phyloP scores from a whole-genome alignment of 2,329 filamentous ascomycete species.

The Trichoderma koningii region DNA sequence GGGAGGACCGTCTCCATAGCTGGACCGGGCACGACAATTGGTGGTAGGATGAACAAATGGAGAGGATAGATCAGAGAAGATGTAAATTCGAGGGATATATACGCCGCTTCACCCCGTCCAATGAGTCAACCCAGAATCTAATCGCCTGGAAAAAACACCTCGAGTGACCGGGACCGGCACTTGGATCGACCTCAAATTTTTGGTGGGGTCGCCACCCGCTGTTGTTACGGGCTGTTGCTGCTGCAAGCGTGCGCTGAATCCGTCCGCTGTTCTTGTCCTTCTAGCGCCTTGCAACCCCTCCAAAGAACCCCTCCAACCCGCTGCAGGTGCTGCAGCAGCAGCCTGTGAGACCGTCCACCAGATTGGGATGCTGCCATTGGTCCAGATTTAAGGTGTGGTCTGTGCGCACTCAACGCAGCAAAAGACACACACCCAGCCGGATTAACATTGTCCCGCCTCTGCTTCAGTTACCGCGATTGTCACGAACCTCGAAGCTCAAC shows the following conservation, averaged over 20 bases:
- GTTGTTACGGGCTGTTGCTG: background rate
- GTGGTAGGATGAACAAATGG: background rate
- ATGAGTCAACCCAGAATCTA: conserved; percentile 20
- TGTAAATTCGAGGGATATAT: background rate
- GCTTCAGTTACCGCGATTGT: conserved; percentile 6
- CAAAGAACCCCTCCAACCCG: conserved; percentile 8
- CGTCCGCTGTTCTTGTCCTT: conserved; percentile 1
- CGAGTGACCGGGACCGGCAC: conserved; percentile 24
- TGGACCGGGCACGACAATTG: background rate
- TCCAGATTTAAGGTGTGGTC: conserved; percentile 41
- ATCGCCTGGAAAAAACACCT: conserved; percentile 19
- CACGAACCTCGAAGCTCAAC: background rate
- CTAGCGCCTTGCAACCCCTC: conserved; percentile 6
- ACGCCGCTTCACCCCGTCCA: background rate
- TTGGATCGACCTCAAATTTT: conserved; percentile 22
- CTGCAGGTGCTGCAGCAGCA: conserved; percentile 1
- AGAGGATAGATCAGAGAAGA: background rate
- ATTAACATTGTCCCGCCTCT: conserved; percentile 30
- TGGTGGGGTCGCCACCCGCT: conserved; percentile 29
- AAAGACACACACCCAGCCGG: conserved; percentile 28
- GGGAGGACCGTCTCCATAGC: conserved; percentile 66
- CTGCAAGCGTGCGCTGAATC: conserved; percentile 10
- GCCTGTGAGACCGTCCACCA: background rate
- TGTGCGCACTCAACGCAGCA: conserved; percentile 31
- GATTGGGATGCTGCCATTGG: conserved; percentile 17